These are phyloP conservation scores for Fragaria ananassa DNA, from an alignment of 306 rosid genomes.

Conservation along the genomic window DNA sequence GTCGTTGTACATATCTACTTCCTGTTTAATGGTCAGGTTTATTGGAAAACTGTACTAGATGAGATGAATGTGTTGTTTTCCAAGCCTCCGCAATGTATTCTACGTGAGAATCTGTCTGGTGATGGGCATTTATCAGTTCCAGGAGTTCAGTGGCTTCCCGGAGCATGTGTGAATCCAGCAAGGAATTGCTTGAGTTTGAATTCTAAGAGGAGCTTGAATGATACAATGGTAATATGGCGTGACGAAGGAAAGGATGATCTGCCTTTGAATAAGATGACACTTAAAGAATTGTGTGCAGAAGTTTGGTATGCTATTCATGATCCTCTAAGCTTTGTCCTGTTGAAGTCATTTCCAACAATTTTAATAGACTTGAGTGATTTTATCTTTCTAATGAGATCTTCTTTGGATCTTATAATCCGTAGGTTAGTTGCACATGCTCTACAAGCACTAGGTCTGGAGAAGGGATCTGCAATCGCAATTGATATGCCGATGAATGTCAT, in stretches of 20 bases:
- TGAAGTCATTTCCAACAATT: not conserved
- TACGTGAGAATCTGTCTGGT: conserved; percentile 39
- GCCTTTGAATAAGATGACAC: conserved; percentile 60
- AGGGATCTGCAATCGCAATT: conserved; percentile 89
- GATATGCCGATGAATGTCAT: conserved; percentile 90
- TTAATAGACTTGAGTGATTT: not conserved
- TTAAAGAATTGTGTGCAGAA: conserved; percentile 59
- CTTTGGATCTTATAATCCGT: conserved; percentile 40
- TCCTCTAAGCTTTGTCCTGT: conserved; percentile 2
- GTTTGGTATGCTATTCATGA: conserved; percentile 64
- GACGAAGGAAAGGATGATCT: conserved; percentile 68
- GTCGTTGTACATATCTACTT: conserved; percentile 17
- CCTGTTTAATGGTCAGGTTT: conserved; percentile 48
- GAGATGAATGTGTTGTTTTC: conserved; percentile 68
- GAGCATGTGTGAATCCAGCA: conserved; percentile 79
- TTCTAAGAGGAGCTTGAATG: conserved; percentile 57
- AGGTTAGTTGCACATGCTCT: conserved; percentile 89
- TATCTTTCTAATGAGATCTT: not conserved
- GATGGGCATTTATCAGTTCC: conserved; percentile 40
- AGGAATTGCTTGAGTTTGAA: conserved; percentile 62
- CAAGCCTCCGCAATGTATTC: conserved; percentile 64
- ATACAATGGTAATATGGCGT: conserved; percentile 68
- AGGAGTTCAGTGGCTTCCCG: conserved; percentile 87
- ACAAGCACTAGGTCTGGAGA: conserved; percentile 60
- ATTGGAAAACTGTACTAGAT: conserved; percentile 66